Evolutionary conservation across 2,329 filamentous ascomycete species (phyloP).

Genomic region (Penicillium oxalicum): DNA sequence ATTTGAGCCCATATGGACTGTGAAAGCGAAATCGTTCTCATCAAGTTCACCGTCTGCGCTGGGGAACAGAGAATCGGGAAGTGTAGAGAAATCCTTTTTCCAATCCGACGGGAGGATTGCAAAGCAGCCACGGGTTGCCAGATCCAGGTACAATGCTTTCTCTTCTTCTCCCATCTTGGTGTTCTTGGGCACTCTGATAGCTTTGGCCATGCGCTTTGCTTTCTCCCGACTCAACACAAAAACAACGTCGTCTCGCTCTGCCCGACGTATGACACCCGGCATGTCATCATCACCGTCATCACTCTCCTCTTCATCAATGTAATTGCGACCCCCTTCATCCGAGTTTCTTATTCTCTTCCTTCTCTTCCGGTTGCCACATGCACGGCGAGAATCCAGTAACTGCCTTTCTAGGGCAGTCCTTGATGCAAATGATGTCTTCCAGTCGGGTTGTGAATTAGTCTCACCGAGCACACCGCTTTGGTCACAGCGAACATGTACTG

Average conservation of each 20-base stretch:
- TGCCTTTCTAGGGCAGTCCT: neutral
- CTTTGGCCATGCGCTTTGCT: slow-evolving; percentile 31
- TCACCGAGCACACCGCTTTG: too few relatives aligned
- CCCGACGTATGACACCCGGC: neutral
- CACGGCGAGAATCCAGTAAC: neutral
- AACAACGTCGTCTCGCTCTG: slow-evolving; percentile 23
- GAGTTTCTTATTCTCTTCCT: neutral
- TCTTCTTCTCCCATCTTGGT: slow-evolving; percentile 47
- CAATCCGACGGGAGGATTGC: slow-evolving; percentile 49
- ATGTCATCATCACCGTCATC: slow-evolving; percentile 10
- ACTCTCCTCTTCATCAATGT: slow-evolving; percentile 10
- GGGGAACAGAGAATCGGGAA: slow-evolving; percentile 51
- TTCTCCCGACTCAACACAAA: slow-evolving; percentile 27
- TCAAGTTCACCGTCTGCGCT: slow-evolving; percentile 18
- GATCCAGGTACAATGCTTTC: slow-evolving; percentile 47
- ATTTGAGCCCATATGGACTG: slow-evolving; percentile 35
- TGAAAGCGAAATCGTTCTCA: slow-evolving; percentile 42
- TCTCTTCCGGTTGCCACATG: neutral
- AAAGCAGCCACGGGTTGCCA: slow-evolving; percentile 52
- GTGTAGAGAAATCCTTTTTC: slow-evolving; percentile 49
- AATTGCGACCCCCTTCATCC: neutral
- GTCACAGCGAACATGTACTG: too few relatives aligned
- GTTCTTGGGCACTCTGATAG: slow-evolving; percentile 36
- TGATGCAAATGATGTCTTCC: neutral
- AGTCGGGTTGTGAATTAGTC: too few relatives aligned